Base-by-base conservation (phyloP, 225 moss, liverwort and hornwort species). In the Ulota crispa region DNA sequence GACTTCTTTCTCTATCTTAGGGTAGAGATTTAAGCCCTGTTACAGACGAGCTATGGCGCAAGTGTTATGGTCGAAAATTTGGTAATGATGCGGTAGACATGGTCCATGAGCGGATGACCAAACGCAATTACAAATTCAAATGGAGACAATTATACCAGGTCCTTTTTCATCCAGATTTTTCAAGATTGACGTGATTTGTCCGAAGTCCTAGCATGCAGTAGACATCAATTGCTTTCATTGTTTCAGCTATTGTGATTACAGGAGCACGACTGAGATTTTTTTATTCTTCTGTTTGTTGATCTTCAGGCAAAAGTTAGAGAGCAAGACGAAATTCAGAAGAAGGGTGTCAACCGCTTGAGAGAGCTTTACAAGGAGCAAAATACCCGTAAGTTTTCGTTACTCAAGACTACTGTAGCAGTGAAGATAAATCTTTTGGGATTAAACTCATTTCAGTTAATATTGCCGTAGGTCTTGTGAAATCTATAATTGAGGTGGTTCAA, bases 61-160 rank as follows among this genome's bases (percentile, higher is more conserved):
- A 92, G 82, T 93, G 92, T 54, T 97, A 97, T 83, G 83, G 69
- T 27, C 92, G 97, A 15, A 90, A 88, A 71, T 97, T 94, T 82
- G 97, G 97, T 64, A 84, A 83, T n/a, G 95, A 97, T n/a, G 87
- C 87, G 28, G 81, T 93, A 70, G 80, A 83, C 67, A 84, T 84
- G 83, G 97, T 92, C 21, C 84, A 85, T 86, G 88, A 88, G 30
- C 89, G 89, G 73, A 95, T 95, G 95, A 85, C 86, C 42, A 85
- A 75, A 24, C 90, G 87, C 19, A 85, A 83, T 6, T 89, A 83
- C 18, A 83, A 87, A 68, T 94, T 87, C 78, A 93, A 92, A 81
- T 97, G 97, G 97, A 93, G 89, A 68, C 82, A 89, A 36, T 78
- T 97, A 63, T 97, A 94, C 65, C 93, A 97, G 97, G 97, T 88